Evolutionary conservation across 1,284 basidiomycete genomes (phyloP), one percentile per base, ranked within the genome.

Genomic region (Boletellus deceptivus): DNA sequence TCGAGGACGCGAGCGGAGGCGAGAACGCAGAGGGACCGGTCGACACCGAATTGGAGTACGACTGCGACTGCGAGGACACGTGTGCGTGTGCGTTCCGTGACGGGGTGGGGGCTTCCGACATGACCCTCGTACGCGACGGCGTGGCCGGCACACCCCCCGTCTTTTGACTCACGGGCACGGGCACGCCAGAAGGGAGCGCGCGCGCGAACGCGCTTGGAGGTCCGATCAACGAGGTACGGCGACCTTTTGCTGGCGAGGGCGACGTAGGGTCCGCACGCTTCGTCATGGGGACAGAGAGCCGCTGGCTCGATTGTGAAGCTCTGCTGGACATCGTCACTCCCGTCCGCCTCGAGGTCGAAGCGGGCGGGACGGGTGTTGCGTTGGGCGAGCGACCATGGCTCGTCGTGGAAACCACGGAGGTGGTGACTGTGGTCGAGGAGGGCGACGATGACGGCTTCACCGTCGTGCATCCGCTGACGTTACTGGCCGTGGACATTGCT

Each of bases 381-480:
- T 70, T 68, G 14, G 64, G 59, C n/a, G 61, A 67, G 45, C 64
- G 65, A 16, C 9, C 27, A 17, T 51, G 58, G 31, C 22, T 47
- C 25, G 18, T 33, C 17, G 43, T 49, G 14, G 62, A 56, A 14
- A 51, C 35, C 0, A 60, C 65, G 6, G 60, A 59, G 10, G 49
- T 59, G 5, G 58, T 51, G 48, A 59, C 58, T 25, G 65, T 66
- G 16, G 61, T 64, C n/a, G 64, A 64, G 10, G 54, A 45, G 3
- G 62, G 60, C 2, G 65, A 64, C 6, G 50, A 43, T 3, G 55
- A 61, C 6, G 75, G 75, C 35, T 72, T 72, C 49, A 76, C 64
- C 27, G 75, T 76, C 10, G 76, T 72, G 53, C 70, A 67, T 8
- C 70, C 72, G 53, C 69, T 70, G 38, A 64, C 44, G 35, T 59